Evolutionary conservation across 306 rosid species (phyloP).

Genomic region (Sicyos edulis): DNA sequence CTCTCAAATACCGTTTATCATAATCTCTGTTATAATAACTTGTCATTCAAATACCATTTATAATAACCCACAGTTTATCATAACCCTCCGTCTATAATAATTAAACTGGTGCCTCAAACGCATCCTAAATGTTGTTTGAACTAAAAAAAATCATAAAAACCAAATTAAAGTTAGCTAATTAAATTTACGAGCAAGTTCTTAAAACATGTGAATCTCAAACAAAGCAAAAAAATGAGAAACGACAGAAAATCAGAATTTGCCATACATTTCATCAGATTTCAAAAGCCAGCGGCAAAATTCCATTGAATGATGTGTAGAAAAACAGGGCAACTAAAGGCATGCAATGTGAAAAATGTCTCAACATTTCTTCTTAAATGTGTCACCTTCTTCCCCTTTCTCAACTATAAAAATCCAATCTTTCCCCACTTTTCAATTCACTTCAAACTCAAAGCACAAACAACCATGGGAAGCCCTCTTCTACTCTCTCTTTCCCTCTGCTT

Average conservation of each 20-base stretch:
- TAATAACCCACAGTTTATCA: too few species aligned
- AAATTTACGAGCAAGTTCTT: too few species aligned
- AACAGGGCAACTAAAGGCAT: not conserved
- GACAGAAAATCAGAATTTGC: not conserved
- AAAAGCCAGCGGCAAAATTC: not conserved
- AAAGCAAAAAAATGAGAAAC: not conserved
- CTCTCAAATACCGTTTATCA: too few species aligned
- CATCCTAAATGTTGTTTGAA: too few species aligned
- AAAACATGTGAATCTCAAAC: not conserved
- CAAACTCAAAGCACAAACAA: not conserved
- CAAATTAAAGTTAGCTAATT: too few species aligned
- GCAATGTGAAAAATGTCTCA: constrained; percentile 16
- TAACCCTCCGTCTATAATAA: too few species aligned
- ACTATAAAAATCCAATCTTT: not conserved
- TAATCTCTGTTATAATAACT: too few species aligned
- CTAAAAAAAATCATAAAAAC: too few species aligned
- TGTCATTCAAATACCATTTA: too few species aligned
- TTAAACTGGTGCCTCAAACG: too few species aligned
- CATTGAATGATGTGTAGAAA: not conserved
- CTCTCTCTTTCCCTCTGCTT: constrained; percentile 39
- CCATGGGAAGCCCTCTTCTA: constrained; percentile 41
- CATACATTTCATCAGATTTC: not conserved
- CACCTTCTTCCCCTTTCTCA: not conserved
- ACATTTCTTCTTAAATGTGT: constrained; percentile 6
- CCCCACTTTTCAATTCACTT: not conserved